phyloP scores from a whole-genome alignment of 192 early-diverging fungal genomes.

The Neocallimastix lanati region DNA sequence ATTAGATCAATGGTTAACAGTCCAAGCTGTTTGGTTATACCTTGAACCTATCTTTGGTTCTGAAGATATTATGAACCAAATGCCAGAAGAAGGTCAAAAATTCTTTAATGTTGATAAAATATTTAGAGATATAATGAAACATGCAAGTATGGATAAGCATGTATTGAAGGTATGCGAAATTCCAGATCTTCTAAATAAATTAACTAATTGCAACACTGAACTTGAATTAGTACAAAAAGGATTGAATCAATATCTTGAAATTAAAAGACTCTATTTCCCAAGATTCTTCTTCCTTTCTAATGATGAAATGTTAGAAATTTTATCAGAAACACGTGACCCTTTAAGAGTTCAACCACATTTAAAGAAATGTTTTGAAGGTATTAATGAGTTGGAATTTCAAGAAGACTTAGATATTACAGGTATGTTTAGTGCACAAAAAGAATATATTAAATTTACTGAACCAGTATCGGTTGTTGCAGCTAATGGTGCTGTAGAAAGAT shows the following conservation, averaged over 20 bases:
- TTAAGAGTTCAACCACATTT: constrained; percentile 38
- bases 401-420: constrained; percentile 28
- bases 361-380: constrained; percentile 43
- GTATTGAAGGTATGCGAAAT: constrained; percentile 29
- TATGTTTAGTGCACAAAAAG: constrained; percentile 38
- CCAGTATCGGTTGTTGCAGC: constrained; percentile 25
- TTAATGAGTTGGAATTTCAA: constrained; percentile 36
- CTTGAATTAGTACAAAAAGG: constrained; percentile 44
- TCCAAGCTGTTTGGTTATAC: constrained; percentile 41
- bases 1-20: constrained; percentile 41
- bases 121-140: constrained; percentile 39
- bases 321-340: constrained; percentile 39
- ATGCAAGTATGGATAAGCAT: constrained; percentile 17
- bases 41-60: constrained; percentile 41
- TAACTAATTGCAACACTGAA: constrained; percentile 32
- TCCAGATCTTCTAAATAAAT: constrained; percentile 25
- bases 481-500: constrained; percentile 31
- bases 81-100: constrained; percentile 38
- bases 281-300: constrained; percentile 45
- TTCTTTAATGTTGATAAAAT: constrained; percentile 39
- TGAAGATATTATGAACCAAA: constrained; percentile 46
- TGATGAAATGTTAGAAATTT: constrained; percentile 44
- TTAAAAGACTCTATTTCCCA: constrained; percentile 36
- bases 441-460: constrained; percentile 24
- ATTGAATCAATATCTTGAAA: constrained; percentile 37